Evolutionary conservation across 495 filamentous ascomycete genomes (phyloP).

Genomic region (Hypoxylon perforatum): DNA sequence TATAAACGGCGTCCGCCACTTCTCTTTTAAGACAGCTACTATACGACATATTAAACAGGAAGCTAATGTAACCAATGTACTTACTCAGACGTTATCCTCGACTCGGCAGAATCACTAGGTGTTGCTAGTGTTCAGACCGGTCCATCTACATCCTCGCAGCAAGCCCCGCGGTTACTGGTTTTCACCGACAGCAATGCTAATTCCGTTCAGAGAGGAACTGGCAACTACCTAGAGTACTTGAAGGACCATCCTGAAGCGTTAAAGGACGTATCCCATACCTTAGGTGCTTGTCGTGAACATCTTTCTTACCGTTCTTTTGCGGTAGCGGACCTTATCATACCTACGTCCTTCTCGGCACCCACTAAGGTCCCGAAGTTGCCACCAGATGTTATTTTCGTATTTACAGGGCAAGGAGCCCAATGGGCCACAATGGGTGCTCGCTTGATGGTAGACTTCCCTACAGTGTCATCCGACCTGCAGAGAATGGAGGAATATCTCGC

Average conservation of each 20-base stretch:
- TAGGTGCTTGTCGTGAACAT: neutral
- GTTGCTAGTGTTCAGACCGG: neutral
- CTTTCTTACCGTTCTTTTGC: neutral
- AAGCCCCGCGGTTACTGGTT: neutral
- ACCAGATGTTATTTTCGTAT: too few species aligned
- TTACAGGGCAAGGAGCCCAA: too few species aligned
- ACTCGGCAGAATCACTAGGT: neutral
- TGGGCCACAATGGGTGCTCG: too few species aligned
- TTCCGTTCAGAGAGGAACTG: neutral
- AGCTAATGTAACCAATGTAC: too few species aligned
- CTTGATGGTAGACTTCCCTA: too few species aligned
- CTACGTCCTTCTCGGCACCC: slow-evolving; percentile 55
- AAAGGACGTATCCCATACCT: neutral
- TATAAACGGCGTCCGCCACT: too few species aligned
- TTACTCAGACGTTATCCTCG: neutral
- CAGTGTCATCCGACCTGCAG: too few species aligned
- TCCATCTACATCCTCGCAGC: neutral
- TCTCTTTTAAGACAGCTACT: too few species aligned
- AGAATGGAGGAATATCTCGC: too few species aligned
- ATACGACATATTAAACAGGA: too few species aligned
- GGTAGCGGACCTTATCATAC: too few species aligned
- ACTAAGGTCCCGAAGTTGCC: too few species aligned
- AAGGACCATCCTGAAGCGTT: neutral
- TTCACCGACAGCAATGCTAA: neutral
- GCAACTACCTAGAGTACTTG: neutral